Conservation (phyloP, 805 yeast genomes). For the Pichia gijzeniarum region DNA sequence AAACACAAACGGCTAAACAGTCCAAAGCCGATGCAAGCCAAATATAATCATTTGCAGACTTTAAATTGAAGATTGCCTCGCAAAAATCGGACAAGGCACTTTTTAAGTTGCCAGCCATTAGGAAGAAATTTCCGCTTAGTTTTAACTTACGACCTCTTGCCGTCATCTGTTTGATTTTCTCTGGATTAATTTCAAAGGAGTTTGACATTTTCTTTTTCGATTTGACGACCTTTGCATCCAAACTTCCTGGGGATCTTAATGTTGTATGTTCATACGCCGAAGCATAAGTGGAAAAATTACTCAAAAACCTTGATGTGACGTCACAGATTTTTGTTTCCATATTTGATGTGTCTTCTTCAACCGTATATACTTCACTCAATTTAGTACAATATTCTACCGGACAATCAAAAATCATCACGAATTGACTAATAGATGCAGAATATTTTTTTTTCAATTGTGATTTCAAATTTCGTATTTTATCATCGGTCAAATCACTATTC, state of each 20-base stretch:
- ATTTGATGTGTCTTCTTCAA: constrained; percentile 20
- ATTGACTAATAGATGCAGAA: constrained; percentile 51
- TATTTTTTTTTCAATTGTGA: constrained; percentile 38
- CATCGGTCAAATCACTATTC: constrained; percentile 20
- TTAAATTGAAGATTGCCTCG: constrained; percentile 60
- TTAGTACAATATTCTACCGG: constrained; percentile 22
- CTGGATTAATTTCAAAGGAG: constrained; percentile 30
- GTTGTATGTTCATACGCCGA: constrained; percentile 74
- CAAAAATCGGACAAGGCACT: constrained; percentile 68
- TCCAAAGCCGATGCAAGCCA: constrained; percentile 92
- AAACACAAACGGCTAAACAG: constrained; percentile 61
- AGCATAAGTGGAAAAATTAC: constrained; percentile 59
- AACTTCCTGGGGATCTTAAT: constrained; percentile 70
- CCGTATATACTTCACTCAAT: constrained; percentile 13
- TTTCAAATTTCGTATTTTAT: constrained; percentile 26
- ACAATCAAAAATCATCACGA: constrained; percentile 47
- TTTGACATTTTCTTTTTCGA: constrained; percentile 24
- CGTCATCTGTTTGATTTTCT: constrained; percentile 33
- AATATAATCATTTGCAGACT: constrained; percentile 61
- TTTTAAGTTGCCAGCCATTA: constrained; percentile 71
- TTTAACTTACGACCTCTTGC: constrained; percentile 71
- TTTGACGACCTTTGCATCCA: constrained; percentile 16
- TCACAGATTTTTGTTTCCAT: constrained; percentile 69
- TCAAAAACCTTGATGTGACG: constrained; percentile 56
- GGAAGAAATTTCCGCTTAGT: constrained; percentile 65